A percentile compares a stretch with the other conserved stretches of the same genome.
These are phyloP conservation scores for Colletotrichum graminicola DNA, from an alignment of 2,329 filamentous ascomycete species.

Conservation along the genomic window DNA sequence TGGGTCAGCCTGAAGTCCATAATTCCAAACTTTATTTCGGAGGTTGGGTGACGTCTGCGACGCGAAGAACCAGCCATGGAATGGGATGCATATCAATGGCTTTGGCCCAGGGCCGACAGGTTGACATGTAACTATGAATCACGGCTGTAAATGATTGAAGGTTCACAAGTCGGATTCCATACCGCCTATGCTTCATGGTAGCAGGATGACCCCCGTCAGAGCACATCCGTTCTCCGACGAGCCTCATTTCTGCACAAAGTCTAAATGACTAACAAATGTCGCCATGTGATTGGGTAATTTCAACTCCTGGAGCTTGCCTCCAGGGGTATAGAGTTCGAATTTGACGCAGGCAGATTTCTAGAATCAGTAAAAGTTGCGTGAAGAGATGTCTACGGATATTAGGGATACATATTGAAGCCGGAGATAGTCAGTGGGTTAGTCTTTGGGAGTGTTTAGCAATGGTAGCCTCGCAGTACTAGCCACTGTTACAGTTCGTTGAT, in stretches of 20 bases:
- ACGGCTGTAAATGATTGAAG: conserved; percentile 14
- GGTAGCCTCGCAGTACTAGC: background rate
- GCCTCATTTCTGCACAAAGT: background rate
- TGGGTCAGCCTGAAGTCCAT: conserved; percentile 12
- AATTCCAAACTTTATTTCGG: conserved; percentile 7
- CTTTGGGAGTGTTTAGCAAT: background rate
- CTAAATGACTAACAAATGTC: background rate
- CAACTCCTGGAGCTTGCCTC: background rate
- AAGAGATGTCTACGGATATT: background rate
- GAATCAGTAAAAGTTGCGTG: background rate
- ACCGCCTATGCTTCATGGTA: background rate
- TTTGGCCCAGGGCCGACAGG: conserved; percentile 1
- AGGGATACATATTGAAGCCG: background rate
- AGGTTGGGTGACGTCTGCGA: background rate
- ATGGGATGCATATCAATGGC: background rate
- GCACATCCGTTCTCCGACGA: background rate
- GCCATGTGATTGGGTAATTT: background rate
- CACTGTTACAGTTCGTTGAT: too few species aligned
- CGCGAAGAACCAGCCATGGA: background rate
- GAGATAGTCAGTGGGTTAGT: background rate
- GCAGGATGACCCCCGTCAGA: conserved; percentile 5
- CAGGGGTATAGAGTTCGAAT: conserved; percentile 4
- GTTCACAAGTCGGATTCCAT: background rate
- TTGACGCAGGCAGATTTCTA: background rate
- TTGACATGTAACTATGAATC: conserved; percentile 24